Evolutionary conservation across 2,329 filamentous ascomycete species (phyloP), one percentile per base, ranked within the genome.

Genomic region (Cytospora chrysosperma): DNA sequence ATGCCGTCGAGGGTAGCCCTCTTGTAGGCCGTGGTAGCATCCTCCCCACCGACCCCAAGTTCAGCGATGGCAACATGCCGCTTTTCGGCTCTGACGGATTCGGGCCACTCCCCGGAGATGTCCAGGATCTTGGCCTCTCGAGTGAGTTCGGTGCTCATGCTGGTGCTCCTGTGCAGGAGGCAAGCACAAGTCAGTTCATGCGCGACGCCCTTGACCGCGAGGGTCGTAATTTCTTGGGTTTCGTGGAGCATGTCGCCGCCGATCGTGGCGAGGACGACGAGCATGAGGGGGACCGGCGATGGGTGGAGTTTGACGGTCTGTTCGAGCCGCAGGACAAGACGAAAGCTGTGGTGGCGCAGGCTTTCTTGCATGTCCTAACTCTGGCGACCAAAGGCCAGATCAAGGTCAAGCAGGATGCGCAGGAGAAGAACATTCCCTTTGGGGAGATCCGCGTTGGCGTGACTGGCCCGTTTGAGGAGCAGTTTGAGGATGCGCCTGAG

Each of bases 331-430:
- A 71, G 12, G 75, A 79, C 54, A 76, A 78, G 50, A 85, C 84
- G 32, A 82, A 79, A 40, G 77, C 85, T 32, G 86, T 92, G 15
- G 90, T 89, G 10, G 87, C 90, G 2, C 90, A 93, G 73, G 91
- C 87, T 0, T 89, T 92, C 72, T 85, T 90, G 76, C 90, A 95
- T 72, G 81, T 91, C 2, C 82, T 96, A 17, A 81, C 83, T 13
- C 81, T 95, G 51, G 88, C 85, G 7, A 92, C 86, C 2, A 91
- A 88, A 75, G 82, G 82, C 2, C 74, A 84, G 61, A 76, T 94
- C 52, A 72, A 76, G 21, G 85, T 93, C 6, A 75, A 82, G 66
- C 92, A 96, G 75, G 77, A 82, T 2, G 70, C 69, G 3, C 74
- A 74, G 30, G 71, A 73, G 27, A 67, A 70, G 7, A 62, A 74